Base-by-base conservation (phyloP, 1,284 basidiomycete genomes). In the Chondrostereum purpureum region DNA sequence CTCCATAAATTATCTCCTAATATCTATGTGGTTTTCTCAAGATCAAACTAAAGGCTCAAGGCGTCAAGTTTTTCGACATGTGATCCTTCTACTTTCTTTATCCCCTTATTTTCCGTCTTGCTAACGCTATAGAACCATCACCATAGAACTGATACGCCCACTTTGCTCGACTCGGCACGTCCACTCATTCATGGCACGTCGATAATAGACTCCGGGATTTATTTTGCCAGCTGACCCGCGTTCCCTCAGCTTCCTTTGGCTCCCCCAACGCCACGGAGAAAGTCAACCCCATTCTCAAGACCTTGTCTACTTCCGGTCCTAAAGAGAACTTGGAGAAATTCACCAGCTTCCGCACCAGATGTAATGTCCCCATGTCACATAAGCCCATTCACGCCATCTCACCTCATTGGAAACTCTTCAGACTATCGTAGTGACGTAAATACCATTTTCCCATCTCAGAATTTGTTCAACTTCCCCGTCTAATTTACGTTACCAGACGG, bases 61-160 rank as follows among this genome's bases (percentile, higher is more conserved):
- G 85, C 50, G 54, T 80, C 66, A 82, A 77, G 45, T 93, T 92
- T 73, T 88, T 93, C 67, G 92, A 94, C 63, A 77, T 94, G 90
- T 93, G 63, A 64, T 31, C 8, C 27, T 31, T 31, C 27, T n/a
- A 70, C 47, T 44, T 38, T 46, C 47, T 46, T 41, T 55, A 47
- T 44, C 49, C 52, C 46, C 49, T 52, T 34, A 43, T 45, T n/a
- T n/a, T n/a, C n/a, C n/a, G 51, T 34, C 45, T 47, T 16, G 34
- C 40, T 35, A 41, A 51, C 54, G 55, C 48, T 55, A 48, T 43
- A 57, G 47, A 53, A 44, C 21, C 44, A 36, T 51, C 46, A 49
- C 50, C 56, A 37, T 58, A 92, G 89, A 42, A 92, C 90, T 40
- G 88, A 92, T 41, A 77, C 85, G 18, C 77, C 67, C 55, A 69